Percentiles rank a stretch among this genome's conserved stretches.
Conservation (phyloP, 495 filamentous ascomycete genomes). For the Hypoxylon cercidicola region DNA sequence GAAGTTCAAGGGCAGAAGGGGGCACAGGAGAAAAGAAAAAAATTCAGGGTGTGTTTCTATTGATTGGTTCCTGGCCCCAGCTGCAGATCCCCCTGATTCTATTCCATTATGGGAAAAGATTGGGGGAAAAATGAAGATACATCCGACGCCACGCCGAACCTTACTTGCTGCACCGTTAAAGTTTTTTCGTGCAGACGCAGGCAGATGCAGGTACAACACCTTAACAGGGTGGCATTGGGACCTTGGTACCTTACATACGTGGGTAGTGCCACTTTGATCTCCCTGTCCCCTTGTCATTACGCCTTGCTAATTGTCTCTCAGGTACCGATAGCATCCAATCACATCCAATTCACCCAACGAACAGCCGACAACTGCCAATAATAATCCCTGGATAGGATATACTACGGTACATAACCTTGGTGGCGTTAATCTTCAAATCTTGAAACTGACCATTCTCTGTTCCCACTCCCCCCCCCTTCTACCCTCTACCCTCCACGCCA, state of each 20-base stretch:
- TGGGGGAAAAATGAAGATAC: slow-evolving; percentile 18
- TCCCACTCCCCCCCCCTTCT: slow-evolving; percentile 35
- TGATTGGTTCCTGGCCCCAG: slow-evolving; percentile 33
- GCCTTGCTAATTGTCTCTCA: not conserved
- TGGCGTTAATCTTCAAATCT: slow-evolving; percentile 32
- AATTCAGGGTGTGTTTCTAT: slow-evolving; percentile 36
- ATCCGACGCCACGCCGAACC: slow-evolving; percentile 7
- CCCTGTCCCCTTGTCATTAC: not conserved
- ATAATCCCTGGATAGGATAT: not conserved
- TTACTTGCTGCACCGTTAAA: slow-evolving; percentile 20
- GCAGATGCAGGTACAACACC: slow-evolving; percentile 32
- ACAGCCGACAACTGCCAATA: not conserved
- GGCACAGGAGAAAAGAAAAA: slow-evolving; percentile 17
- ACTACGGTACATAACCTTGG: slow-evolving; percentile 2
- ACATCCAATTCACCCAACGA: too few species aligned
- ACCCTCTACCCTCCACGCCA: slow-evolving; percentile 27
- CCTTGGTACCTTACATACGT: too few species aligned
- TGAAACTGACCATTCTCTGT: slow-evolving; percentile 33
- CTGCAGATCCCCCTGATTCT: slow-evolving; percentile 42
- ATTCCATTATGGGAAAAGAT: slow-evolving; percentile 19
- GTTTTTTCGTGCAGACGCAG: slow-evolving; percentile 25
- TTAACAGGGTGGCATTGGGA: too few species aligned
- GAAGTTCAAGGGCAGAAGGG: slow-evolving; percentile 29
- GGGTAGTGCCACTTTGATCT: slow-evolving; percentile 10
- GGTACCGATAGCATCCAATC: not conserved